These are phyloP conservation scores for Thelonectria rubi DNA, from an alignment of 2,329 filamentous ascomycete species.

Conservation along the genomic window DNA sequence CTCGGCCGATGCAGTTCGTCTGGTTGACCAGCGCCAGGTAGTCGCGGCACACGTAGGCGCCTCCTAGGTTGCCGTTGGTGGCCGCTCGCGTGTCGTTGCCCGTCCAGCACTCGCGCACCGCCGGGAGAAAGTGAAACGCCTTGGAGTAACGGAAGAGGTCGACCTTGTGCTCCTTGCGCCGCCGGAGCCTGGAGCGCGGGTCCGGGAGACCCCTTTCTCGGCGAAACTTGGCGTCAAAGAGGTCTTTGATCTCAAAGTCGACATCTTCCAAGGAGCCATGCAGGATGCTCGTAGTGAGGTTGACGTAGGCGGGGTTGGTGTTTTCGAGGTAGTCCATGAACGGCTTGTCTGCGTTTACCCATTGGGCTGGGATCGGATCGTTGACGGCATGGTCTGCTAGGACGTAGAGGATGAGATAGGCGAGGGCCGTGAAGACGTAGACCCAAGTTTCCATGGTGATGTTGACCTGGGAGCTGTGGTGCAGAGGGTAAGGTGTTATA, in stretches of 20 bases:
- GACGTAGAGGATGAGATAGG: neutral
- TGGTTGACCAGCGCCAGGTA: neutral
- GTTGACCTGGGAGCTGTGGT: too few species aligned
- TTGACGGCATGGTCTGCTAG: neutral
- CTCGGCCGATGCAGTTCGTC: neutral
- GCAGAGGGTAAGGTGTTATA: too few species aligned
- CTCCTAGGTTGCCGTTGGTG: neutral
- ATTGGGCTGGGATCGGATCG: neutral
- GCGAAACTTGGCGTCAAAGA: neutral
- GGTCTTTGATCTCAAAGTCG: neutral
- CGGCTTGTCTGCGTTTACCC: neutral
- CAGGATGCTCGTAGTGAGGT: neutral
- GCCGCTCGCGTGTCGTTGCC: neutral
- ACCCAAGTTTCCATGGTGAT: neutral
- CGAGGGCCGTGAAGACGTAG: neutral
- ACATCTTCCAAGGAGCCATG: neutral
- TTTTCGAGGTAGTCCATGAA: conserved; percentile 1
- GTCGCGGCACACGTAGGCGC: neutral
- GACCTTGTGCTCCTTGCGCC: neutral
- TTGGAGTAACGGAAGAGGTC: neutral
- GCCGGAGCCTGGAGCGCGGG: neutral
- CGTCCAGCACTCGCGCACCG: neutral
- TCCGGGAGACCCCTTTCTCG: neutral
- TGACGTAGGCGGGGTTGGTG: neutral
- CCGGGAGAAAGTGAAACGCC: neutral